phyloP scores from a whole-genome alignment of 2,329 filamentous ascomycete genomes.

The Chrysoporthe austroafricana region DNA sequence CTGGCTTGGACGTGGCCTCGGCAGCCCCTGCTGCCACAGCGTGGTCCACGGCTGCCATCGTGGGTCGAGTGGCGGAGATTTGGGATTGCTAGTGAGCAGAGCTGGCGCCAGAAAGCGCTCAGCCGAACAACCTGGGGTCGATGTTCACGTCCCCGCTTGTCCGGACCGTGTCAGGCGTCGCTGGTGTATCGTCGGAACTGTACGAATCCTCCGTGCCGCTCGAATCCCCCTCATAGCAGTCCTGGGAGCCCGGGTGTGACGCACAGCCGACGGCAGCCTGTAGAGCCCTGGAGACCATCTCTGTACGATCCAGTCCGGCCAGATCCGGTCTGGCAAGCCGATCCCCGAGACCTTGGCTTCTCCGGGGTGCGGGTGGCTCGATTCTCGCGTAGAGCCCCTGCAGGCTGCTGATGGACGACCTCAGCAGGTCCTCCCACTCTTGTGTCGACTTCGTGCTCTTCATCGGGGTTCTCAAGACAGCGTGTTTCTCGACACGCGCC shows the following conservation, averaged over 20 bases:
- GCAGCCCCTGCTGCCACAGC: background rate
- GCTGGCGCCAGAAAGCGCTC: background rate
- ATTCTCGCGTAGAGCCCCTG: conserved; percentile 22
- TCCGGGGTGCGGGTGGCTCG: background rate
- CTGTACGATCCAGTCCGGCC: conserved; percentile 10
- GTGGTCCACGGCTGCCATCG: background rate
- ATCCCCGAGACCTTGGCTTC: conserved; percentile 9
- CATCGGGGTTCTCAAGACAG: conserved; percentile 7
- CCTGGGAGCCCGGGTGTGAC: conserved; percentile 11
- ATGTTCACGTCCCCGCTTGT: conserved; percentile 19
- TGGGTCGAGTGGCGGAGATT: background rate
- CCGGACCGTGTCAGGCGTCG: conserved; percentile 20
- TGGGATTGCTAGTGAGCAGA: background rate
- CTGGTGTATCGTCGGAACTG: conserved; percentile 20
- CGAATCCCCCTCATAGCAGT: conserved; percentile 19
- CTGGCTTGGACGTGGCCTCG: background rate
- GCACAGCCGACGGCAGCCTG: conserved; percentile 25
- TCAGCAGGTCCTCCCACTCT: conserved; percentile 25
- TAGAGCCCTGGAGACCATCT: conserved; percentile 22
- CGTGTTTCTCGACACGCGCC: conserved; percentile 14
- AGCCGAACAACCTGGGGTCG: conserved; percentile 9
- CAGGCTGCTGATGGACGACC: conserved; percentile 15
- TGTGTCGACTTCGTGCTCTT: conserved; percentile 14
- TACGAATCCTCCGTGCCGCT: conserved; percentile 16
- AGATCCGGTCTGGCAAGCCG: conserved; percentile 11